Conservation (phyloP, 768 basidiomycete species). For the Pisolithus orientalis region DNA sequence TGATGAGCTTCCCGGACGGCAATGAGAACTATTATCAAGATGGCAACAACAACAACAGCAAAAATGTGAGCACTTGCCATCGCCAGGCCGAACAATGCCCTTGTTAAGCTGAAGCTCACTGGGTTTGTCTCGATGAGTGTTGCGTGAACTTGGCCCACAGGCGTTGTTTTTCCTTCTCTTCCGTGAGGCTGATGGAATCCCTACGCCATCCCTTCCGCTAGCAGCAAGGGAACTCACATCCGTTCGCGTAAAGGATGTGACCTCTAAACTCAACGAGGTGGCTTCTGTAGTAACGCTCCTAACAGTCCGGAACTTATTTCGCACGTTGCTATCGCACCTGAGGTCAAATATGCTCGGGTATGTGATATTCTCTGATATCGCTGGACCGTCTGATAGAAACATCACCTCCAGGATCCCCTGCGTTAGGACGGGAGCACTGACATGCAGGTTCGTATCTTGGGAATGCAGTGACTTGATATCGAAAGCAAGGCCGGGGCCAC, state of each 20-base stretch:
- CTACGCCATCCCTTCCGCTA: slow-evolving; percentile 35
- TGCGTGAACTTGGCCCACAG: slow-evolving; percentile 41
- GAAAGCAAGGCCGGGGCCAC: slow-evolving; percentile 6
- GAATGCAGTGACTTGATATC: slow-evolving; percentile 21
- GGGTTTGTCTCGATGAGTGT: slow-evolving; percentile 18
- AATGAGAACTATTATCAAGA: slow-evolving; percentile 2
- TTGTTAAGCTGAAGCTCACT: slow-evolving; percentile 16
- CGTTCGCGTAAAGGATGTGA: slow-evolving; percentile 55
- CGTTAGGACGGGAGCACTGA: slow-evolving; percentile 30
- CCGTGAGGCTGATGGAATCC: slow-evolving; percentile 67
- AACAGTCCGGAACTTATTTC: slow-evolving; percentile 70
- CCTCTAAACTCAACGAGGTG: slow-evolving; percentile 56
- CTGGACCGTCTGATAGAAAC: slow-evolving; percentile 51
- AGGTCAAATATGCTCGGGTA: slow-evolving; percentile 62
- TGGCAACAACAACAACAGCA: not conserved
- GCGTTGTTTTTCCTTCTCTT: slow-evolving; percentile 56
- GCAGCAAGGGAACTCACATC: slow-evolving; percentile 57
- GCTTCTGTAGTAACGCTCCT: slow-evolving; percentile 78
- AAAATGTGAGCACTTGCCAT: slow-evolving; percentile 53
- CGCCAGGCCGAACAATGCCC: slow-evolving; percentile 50
- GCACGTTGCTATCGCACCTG: slow-evolving; percentile 34
- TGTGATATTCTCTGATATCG: slow-evolving; percentile 43
- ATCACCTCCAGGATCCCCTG: slow-evolving; percentile 28
- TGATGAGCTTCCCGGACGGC: not conserved
- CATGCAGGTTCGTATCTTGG: slow-evolving; percentile 32